Conservation (phyloP, 257 asterid genomes). For the Striga asiatica region DNA sequence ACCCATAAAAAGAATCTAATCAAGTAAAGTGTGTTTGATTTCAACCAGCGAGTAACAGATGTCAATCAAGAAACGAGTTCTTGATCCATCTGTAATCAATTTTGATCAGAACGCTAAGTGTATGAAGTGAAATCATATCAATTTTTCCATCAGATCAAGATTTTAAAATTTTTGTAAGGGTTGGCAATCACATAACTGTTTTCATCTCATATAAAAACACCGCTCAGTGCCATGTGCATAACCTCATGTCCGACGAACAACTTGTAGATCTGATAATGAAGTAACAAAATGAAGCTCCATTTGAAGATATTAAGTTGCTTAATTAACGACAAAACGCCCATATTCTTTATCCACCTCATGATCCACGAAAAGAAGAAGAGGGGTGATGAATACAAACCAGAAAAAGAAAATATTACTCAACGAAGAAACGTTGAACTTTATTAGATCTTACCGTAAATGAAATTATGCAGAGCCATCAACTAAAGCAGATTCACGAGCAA, state of each 20-base stretch:
- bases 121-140: neutral
- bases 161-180: neutral
- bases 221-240: neutral
- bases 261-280: neutral
- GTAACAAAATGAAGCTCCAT: conserved; percentile 4
- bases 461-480: too few species aligned
- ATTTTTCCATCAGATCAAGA: neutral
- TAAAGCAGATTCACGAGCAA: neutral
- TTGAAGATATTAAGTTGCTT: neutral
- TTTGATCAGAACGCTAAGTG: too few species aligned
- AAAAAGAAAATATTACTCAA: neutral
- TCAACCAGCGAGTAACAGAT: neutral
- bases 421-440: too few species aligned
- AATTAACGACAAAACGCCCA: neutral
- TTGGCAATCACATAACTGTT: neutral
- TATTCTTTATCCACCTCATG: neutral
- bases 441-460: too few species aligned
- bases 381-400: too few species aligned
- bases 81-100: neutral
- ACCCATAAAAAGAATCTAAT: neutral
- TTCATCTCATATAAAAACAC: neutral
- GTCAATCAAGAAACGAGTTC: neutral
- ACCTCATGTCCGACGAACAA: neutral
- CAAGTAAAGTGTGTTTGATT: neutral
- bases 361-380: neutral